Conservation (phyloP, 441 rosid genomes). For the Jatropha podagrica region DNA sequence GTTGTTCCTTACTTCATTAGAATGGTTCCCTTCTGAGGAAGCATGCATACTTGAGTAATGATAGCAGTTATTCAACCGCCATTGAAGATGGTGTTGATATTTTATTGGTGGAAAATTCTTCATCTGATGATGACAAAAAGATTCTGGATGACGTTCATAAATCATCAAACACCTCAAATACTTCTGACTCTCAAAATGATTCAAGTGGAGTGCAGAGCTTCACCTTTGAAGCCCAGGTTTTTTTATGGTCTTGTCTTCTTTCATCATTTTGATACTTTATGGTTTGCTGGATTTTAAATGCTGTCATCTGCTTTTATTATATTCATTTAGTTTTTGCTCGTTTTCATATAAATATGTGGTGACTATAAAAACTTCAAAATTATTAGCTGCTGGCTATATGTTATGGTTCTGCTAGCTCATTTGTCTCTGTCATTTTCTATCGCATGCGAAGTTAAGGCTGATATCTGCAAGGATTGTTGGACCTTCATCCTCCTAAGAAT, state of each 20-base stretch:
- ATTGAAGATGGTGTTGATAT: constrained; percentile 89
- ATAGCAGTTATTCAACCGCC: constrained; percentile 86
- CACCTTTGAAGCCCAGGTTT: constrained; percentile 96
- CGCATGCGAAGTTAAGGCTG: neutral
- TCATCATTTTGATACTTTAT: neutral
- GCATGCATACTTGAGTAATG: constrained; percentile 84
- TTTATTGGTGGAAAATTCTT: constrained; percentile 55
- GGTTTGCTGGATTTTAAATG: neutral
- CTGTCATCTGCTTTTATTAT: neutral
- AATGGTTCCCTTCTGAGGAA: constrained; percentile 89
- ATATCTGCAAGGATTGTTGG: neutral
- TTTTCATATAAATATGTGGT: neutral
- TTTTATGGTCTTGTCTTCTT: neutral
- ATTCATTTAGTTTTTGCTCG: neutral
- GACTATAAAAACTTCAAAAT: neutral
- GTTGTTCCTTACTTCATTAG: constrained; percentile 43
- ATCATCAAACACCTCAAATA: constrained; percentile 40
- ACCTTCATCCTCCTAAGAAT: neutral
- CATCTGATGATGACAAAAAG: constrained; percentile 47
- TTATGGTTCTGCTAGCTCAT: neutral
- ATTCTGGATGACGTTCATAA: constrained; percentile 39
- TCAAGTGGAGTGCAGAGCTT: constrained; percentile 53
- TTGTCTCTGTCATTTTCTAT: neutral
- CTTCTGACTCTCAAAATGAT: constrained; percentile 45
- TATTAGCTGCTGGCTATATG: neutral